These are phyloP conservation scores for Sarocladiaceae sp. DNA, from an alignment of 2,329 filamentous ascomycete species.

Conservation along the genomic window DNA sequence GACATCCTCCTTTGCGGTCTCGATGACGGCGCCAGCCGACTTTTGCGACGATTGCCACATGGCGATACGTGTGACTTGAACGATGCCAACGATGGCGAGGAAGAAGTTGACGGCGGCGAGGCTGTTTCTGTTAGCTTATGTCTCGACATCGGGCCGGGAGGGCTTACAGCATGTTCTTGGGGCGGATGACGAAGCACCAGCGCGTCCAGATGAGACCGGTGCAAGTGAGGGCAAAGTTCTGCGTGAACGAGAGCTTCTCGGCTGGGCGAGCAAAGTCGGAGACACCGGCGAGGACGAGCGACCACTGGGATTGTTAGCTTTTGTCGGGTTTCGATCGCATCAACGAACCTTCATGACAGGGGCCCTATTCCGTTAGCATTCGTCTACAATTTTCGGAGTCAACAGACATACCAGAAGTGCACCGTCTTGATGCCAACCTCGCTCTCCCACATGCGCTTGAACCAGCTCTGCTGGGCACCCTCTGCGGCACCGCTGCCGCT, in stretches of 20 bases:
- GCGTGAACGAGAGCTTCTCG: constrained; percentile 85
- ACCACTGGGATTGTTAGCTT: constrained; percentile 78
- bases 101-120: constrained; percentile 98
- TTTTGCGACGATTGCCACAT: constrained; percentile 58
- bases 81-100: constrained; percentile 78
- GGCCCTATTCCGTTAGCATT: constrained; percentile 51
- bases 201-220: constrained; percentile 97
- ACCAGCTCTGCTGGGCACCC: constrained; percentile 44
- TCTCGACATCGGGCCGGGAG: too few relatives aligned
- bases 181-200: constrained; percentile 97
- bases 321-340: too few relatives aligned
- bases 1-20: constrained; percentile 36
- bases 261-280: constrained; percentile 87
- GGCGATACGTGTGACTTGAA: constrained; percentile 75
- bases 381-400: constrained; percentile 10
- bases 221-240: constrained; percentile 83
- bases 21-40: constrained; percentile 27
- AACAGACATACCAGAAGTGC: constrained; percentile 79
- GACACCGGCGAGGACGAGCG: constrained; percentile 83
- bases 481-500: constrained; percentile 46
- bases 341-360: constrained; percentile 72
- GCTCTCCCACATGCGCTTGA: constrained; percentile 79
- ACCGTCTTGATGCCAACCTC: constrained; percentile 84
- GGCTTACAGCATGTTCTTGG: constrained; percentile 78
- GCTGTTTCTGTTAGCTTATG: too few relatives aligned